Evolutionary conservation across 2,329 filamentous ascomycete species (phyloP).

Genomic region (Verticillium albo-atrum): DNA sequence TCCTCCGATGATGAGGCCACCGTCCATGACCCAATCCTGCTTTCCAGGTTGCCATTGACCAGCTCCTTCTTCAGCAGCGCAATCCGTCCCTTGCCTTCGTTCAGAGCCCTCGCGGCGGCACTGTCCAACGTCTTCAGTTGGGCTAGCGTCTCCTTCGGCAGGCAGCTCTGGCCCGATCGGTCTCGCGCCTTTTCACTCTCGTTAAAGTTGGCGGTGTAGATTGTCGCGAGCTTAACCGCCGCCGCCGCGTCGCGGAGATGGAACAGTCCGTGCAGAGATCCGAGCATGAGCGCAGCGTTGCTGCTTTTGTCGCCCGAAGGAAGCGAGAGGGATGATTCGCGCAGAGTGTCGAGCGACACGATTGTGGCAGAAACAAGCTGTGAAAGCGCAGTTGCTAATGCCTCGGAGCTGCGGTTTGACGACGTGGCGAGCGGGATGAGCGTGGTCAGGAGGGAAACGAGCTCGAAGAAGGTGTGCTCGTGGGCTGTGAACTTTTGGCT

Average conservation of each 20-base stretch:
- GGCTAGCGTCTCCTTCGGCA: slow-evolving; percentile 30
- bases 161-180: slow-evolving; percentile 29
- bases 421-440: slow-evolving; percentile 21
- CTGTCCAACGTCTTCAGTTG: slow-evolving; percentile 27
- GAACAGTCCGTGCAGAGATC: slow-evolving; percentile 29
- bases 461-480: slow-evolving; percentile 39
- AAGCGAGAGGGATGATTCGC: slow-evolving; percentile 6
- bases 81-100: slow-evolving; percentile 25
- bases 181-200: slow-evolving; percentile 35
- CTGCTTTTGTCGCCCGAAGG: slow-evolving; percentile 1
- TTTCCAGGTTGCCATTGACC: slow-evolving; percentile 19
- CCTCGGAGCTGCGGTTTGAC: background rate
- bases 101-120: slow-evolving; percentile 22
- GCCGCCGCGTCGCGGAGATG: slow-evolving; percentile 32
- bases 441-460: slow-evolving; percentile 34
- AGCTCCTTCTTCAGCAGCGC: slow-evolving; percentile 23
- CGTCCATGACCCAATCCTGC: slow-evolving; percentile 20
- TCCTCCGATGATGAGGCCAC: slow-evolving; percentile 10
- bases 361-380: slow-evolving; percentile 11
- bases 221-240: slow-evolving; percentile 23
- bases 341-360: slow-evolving; percentile 20
- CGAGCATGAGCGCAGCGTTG: slow-evolving; percentile 17
- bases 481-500: slow-evolving; percentile 30
- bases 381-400: background rate
- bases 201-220: slow-evolving; percentile 30